Percentiles rank a stretch among this genome's conserved stretches.
Conservation (phyloP, 805 yeast genomes). For the Saccharomycopsis amapae region DNA sequence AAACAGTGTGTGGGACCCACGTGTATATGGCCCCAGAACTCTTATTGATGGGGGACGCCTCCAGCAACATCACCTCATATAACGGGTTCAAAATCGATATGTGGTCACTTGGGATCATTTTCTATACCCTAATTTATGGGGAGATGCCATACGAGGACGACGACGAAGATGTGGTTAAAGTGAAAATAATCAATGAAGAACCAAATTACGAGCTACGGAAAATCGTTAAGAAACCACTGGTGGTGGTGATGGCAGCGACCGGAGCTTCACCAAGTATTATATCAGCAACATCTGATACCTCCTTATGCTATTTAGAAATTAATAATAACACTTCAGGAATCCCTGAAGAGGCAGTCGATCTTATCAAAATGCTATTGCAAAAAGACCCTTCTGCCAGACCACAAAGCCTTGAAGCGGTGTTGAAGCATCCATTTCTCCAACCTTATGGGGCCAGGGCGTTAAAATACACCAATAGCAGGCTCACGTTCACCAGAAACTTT, state of each 20-base stretch:
- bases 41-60: conserved; percentile 54
- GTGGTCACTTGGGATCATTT: conserved; percentile 88
- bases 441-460: conserved; percentile 38
- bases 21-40: conserved; percentile 97
- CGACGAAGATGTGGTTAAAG: conserved; percentile 53
- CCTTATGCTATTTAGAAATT: neutral
- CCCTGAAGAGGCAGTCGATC: conserved; percentile 41
- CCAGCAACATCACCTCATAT: neutral
- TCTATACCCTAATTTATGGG: conserved; percentile 79
- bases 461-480: conserved; percentile 31
- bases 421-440: conserved; percentile 44
- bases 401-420: conserved; percentile 37
- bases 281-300: neutral
- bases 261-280: neutral
- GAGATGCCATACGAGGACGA: conserved; percentile 89
- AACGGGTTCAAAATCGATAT: conserved; percentile 78
- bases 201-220: conserved; percentile 42
- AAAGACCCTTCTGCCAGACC: conserved; percentile 68
- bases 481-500: conserved; percentile 10
- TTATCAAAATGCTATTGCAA: conserved; percentile 48
- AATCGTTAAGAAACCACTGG: neutral
- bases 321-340: conserved; percentile 29
- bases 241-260: no score
- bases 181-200: conserved; percentile 53
- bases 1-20: conserved; percentile 89